Base-by-base conservation (phyloP, 805 yeast species). In the Saccharomycopsis sp. region DNA sequence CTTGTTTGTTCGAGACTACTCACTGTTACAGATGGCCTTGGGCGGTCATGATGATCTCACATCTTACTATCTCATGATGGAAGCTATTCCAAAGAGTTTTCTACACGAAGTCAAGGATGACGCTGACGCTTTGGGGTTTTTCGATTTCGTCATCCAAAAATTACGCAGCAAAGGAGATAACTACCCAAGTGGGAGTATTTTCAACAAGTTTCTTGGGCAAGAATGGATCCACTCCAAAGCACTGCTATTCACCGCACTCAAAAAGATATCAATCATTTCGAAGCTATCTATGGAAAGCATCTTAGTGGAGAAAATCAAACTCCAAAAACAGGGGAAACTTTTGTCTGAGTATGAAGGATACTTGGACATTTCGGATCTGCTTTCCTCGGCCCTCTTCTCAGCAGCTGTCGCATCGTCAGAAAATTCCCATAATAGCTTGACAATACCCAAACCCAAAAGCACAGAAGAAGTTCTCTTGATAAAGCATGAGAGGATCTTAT, bases 1-100 rank as follows among this genome's bases (percentile, higher is more conserved):
- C 46, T 32, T 46, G 30, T 46, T 46, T 26, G 26, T 46, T 15
- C 38, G 27, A 26, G 39, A 46, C 23, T 43, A 17, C 23, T 32
- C 22, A 17, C 9, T 19, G 9, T 17, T 42, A 3, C 18, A 13
- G n/a, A 18, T n/a, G 23, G 22, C 18, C 10, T 32, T 30, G 13
- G 16, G 30, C 22, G n/a, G n/a, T n/a, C 17, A 37, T n/a, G 15
- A 26, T 18, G 31, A 20, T 3, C n/a, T 22, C 9, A 29, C 25
- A 10, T 42, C 46, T 15, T 21, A 26, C 7, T 33, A 34, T 4
- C 15, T 42, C 3, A 17, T 42, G 8, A 12, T 37, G 7, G 46
- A 42, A 27, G 43, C 46, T 13, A 21, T 42, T 10, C 41, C 46
- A 8, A 38, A 42, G 20, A 38, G n/a, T 22, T 16, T 15, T 38